Percentiles rank a stretch among this genome's conserved stretches.
phyloP scores from a whole-genome alignment of 495 filamentous ascomycete genomes.

The Tuber magnatum region DNA sequence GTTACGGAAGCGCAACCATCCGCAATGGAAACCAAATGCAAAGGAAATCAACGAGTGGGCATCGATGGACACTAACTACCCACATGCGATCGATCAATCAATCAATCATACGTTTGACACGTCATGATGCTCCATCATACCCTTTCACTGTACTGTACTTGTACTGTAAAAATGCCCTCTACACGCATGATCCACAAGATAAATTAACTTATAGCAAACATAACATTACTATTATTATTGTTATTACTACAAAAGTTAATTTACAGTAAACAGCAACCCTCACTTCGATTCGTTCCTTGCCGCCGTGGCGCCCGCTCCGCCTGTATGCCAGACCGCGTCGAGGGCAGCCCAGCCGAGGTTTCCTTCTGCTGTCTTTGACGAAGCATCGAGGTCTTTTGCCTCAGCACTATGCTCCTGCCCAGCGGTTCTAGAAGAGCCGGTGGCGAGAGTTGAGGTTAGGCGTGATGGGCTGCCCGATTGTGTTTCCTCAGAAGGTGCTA shows the following conservation, averaged over 20 bases:
- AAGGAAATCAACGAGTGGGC: background rate
- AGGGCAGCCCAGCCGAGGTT: slow-evolving; percentile 15
- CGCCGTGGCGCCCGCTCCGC: slow-evolving; percentile 22
- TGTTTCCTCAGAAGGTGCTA: background rate
- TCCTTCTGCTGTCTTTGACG: slow-evolving; percentile 5
- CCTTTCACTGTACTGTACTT: background rate
- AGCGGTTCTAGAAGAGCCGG: background rate
- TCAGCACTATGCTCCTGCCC: slow-evolving; percentile 20
- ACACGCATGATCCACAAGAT: background rate
- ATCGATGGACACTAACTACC: background rate
- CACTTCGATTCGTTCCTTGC: slow-evolving; percentile 18
- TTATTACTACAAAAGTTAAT: background rate
- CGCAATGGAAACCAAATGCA: background rate
- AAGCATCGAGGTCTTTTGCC: slow-evolving; percentile 19
- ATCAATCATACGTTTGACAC: background rate
- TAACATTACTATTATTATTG: background rate
- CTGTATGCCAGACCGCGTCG: slow-evolving; percentile 23
- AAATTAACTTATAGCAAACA: background rate
- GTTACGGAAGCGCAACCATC: background rate
- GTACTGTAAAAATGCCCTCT: background rate
- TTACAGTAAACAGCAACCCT: background rate
- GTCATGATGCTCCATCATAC: background rate
- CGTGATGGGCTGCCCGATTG: slow-evolving; percentile 4
- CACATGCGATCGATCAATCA: background rate
- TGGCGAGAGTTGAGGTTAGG: slow-evolving; percentile 7